phyloP scores from a whole-genome alignment of 2,329 filamentous ascomycete species.

The Alternaria ethzedia region DNA sequence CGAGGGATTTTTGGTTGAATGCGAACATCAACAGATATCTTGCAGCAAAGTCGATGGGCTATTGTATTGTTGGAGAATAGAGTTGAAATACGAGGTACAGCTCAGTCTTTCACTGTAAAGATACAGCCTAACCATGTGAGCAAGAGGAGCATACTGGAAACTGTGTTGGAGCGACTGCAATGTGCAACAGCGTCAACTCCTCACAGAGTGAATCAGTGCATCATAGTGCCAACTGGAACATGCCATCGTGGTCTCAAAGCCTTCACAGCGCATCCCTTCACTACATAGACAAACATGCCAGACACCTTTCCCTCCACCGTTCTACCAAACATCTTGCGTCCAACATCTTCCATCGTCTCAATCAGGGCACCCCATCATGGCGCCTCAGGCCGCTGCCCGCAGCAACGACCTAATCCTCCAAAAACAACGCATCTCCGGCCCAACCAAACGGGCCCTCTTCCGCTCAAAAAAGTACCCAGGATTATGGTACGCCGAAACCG shows the following conservation, averaged over 20 bases:
- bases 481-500: neutral
- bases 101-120: neutral
- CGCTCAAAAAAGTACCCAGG: neutral
- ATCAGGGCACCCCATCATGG: neutral
- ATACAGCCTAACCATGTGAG: neutral
- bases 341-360: neutral
- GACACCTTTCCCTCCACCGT: neutral
- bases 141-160: neutral
- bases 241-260: slow-evolving; percentile 5
- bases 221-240: neutral
- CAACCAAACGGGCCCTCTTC: neutral
- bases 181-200: neutral
- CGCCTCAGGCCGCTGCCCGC: neutral
- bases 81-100: neutral
- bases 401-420: neutral
- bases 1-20: neutral
- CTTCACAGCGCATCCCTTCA: neutral
- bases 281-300: neutral
- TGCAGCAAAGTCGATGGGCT: neutral
- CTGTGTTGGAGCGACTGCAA: neutral
- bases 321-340: neutral
- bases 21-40: neutral
- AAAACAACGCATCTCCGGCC: neutral
- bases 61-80: neutral
- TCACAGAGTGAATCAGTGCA: neutral